Conservation (phyloP, 1,284 basidiomycete genomes). For the Leccinum pallidistipes region DNA sequence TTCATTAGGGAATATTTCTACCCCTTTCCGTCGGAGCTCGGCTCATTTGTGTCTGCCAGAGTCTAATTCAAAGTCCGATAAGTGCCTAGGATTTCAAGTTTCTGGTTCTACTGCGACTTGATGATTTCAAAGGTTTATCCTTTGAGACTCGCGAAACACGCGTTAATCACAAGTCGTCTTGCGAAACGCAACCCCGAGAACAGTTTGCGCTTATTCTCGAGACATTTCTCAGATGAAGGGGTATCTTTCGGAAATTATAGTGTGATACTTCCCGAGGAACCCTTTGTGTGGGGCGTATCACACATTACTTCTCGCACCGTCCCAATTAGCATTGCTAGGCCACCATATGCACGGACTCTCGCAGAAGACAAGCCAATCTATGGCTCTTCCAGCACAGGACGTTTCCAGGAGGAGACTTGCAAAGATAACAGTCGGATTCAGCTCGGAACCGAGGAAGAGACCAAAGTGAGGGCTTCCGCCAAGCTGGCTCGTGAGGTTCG, state of each 20-base stretch:
- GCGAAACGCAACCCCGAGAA: neutral
- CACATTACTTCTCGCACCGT: slow-evolving; percentile 62
- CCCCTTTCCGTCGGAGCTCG: too few species aligned
- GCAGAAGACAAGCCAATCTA: slow-evolving; percentile 6
- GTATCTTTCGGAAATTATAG: slow-evolving; percentile 55
- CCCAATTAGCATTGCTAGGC: slow-evolving; percentile 57
- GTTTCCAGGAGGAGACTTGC: slow-evolving; percentile 25
- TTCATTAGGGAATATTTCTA: too few species aligned
- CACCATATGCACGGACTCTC: slow-evolving; percentile 50
- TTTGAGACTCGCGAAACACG: neutral
- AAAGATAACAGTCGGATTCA: slow-evolving; percentile 45
- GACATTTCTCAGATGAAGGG: slow-evolving; percentile 8
- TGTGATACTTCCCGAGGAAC: slow-evolving; percentile 66
- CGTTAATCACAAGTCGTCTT: neutral
- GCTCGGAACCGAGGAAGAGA: slow-evolving; percentile 60
- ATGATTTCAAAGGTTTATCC: neutral
- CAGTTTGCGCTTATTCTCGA: slow-evolving; percentile 10
- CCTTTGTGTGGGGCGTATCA: slow-evolving; percentile 60
- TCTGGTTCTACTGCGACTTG: neutral
- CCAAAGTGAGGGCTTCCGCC: slow-evolving; percentile 56
- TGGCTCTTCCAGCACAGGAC: slow-evolving; percentile 22
- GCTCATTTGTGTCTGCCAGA: too few species aligned
- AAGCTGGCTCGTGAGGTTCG: slow-evolving; percentile 63
- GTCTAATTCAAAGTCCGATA: neutral
- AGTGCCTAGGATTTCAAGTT: too few species aligned